A percentile compares a stretch with the other conserved stretches of the same genome.
These are phyloP conservation scores for Hymenoscyphus fraxineus DNA, from an alignment of 2,329 filamentous ascomycete genomes.

Conservation along the genomic window DNA sequence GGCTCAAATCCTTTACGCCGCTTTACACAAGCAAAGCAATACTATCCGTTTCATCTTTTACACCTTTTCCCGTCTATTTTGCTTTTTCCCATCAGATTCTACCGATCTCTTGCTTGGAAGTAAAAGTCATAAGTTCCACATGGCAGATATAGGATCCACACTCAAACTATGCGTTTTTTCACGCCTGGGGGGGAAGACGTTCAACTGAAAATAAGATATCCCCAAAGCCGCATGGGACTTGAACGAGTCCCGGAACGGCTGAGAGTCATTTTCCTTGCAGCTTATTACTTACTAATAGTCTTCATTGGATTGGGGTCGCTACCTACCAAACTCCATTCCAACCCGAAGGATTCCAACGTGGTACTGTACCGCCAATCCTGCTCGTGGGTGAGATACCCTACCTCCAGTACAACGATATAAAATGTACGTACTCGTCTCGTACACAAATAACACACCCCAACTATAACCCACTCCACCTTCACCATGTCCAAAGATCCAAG, in stretches of 20 bases:
- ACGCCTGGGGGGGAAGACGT: too few relatives aligned
- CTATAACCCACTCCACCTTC: neutral
- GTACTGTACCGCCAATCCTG: neutral
- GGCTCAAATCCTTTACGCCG: neutral
- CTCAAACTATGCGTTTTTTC: too few relatives aligned
- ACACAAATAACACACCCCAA: neutral
- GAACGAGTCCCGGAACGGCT: too few relatives aligned
- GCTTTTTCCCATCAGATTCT: neutral
- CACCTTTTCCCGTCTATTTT: neutral
- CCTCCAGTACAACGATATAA: too few relatives aligned
- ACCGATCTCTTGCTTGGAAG: too few relatives aligned
- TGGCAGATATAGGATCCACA: too few relatives aligned
- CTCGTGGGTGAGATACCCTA: neutral
- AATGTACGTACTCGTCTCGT: neutral
- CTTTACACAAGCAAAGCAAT: neutral
- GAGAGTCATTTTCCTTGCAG: too few relatives aligned
- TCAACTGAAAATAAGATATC: too few relatives aligned
- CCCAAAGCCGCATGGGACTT: too few relatives aligned
- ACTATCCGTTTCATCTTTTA: neutral
- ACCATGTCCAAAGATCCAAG: neutral
- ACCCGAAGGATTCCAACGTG: slow-evolving; percentile 4
- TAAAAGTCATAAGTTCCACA: too few relatives aligned
- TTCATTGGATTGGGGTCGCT: neutral
- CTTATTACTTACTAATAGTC: too few relatives aligned
- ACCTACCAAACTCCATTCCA: neutral